Evolutionary conservation across 305 asterid genomes (phyloP).

Genomic region (Nicotiana rustica): DNA sequence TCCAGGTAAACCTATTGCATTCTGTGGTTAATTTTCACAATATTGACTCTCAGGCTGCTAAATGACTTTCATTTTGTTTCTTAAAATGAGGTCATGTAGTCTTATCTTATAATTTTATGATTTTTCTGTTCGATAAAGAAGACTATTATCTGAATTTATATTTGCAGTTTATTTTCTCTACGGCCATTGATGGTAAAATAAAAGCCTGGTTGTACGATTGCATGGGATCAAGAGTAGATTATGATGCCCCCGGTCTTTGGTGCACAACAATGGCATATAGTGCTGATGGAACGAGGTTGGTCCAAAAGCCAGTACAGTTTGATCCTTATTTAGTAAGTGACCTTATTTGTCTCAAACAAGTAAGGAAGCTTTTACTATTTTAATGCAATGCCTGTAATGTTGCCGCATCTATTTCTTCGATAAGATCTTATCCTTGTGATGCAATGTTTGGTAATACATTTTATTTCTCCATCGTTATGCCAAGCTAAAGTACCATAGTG

Average conservation of each 20-base stretch:
- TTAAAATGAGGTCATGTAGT: slow-evolving; percentile 13
- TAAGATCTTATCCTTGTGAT: slow-evolving; percentile 23
- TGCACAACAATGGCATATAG: slow-evolving; percentile 96
- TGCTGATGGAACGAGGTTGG: slow-evolving; percentile 94
- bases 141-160: slow-evolving; percentile 36
- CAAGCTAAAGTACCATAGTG: not conserved
- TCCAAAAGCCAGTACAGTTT: slow-evolving; percentile 35
- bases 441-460: slow-evolving; percentile 3
- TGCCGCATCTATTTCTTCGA: not conserved
- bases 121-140: slow-evolving; percentile 32
- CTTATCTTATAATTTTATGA: slow-evolving; percentile 25
- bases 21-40: slow-evolving; percentile 24
- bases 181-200: slow-evolving; percentile 91
- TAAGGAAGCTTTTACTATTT: not conserved
- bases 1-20: slow-evolving; percentile 63
- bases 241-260: slow-evolving; percentile 98
- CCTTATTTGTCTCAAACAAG: slow-evolving; percentile 17
- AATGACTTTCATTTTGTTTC: slow-evolving; percentile 33
- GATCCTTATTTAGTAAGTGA: slow-evolving; percentile 31
- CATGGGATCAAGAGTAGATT: slow-evolving; percentile 94
- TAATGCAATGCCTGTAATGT: slow-evolving; percentile 28
- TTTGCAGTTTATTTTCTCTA: slow-evolving; percentile 91
- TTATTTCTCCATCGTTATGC: not conserved
- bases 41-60: slow-evolving; percentile 31
- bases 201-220: slow-evolving; percentile 98